Base-by-base conservation (phyloP, 2,329 filamentous ascomycete genomes). In the Microsporum canis region DNA sequence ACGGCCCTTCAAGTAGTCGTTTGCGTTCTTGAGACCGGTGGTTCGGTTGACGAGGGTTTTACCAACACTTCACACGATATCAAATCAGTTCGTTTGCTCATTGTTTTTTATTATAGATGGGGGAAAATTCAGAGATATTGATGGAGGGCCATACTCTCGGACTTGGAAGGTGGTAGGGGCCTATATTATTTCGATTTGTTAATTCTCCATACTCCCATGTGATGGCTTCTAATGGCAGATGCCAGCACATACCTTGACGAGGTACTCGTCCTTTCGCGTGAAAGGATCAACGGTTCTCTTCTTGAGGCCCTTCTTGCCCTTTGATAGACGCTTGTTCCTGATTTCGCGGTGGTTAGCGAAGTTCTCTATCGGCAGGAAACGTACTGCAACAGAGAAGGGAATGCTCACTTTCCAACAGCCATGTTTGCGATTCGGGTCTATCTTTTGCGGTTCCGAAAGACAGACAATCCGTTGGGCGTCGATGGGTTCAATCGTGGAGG, bases 281-380 rank as follows among this genome's bases (percentile, higher is more conserved):
- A 97, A 97, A 75, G 94, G 92, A 80, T 99, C 94, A 73, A 88
- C 82, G 75, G 91, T 92, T 83, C 92, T 92, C 92, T 99, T 97
- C 90, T 97, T 97, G 78, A 97, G 85, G 80, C 94, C 92, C 87
- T 99, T 99, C 90, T 97, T 99, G 83, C 94, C 94, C 87, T 99
- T 99, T 70, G 94, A 97, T 84, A 99, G 87, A 85, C 94, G 91
- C 91, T 99, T 99, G 88, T 99, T 99, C 89, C 88, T 91, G 62
- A 62, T 2, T 41, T 34, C 43, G 57, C 39, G 41, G 57, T 36
- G 56, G 56, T 58, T 38, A 62, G 51, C 49, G 56, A 34, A 39
- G 57, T 60, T 59, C 31, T 55, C 7, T 59, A 60, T 33, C 43
- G 58, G 29, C 49, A 41, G 53, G 36, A 58, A 38, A 64, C n/a